phyloP scores from a whole-genome alignment of 2,329 filamentous ascomycete genomes.

The Nigrospora sphaerica region DNA sequence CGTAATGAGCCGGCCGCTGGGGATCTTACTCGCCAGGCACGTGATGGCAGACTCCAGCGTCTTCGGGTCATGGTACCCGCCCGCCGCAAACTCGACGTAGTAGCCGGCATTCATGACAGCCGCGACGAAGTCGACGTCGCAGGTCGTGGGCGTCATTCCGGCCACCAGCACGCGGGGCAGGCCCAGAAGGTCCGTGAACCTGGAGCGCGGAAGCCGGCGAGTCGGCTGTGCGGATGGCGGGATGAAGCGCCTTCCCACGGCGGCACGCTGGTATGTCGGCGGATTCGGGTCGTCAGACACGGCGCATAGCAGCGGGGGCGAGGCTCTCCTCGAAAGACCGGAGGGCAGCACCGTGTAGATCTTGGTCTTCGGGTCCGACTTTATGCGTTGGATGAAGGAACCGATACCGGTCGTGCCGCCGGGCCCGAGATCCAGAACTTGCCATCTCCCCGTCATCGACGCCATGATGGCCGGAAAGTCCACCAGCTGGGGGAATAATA shows the following conservation, averaged over 20 bases:
- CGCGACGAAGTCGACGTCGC: slow-evolving; percentile 84
- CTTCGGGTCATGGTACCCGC: slow-evolving; percentile 65
- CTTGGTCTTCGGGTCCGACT: too few species aligned
- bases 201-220: slow-evolving; percentile 71
- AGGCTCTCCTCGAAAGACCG: slow-evolving; percentile 60
- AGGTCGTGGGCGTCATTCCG: slow-evolving; percentile 88
- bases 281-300: too few species aligned
- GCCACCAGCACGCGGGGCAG: slow-evolving; percentile 77
- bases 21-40: slow-evolving; percentile 79
- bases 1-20: slow-evolving; percentile 77
- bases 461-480: too few species aligned
- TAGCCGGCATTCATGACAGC: slow-evolving; percentile 94
- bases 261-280: too few species aligned
- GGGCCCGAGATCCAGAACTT: slow-evolving; percentile 93
- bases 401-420: slow-evolving; percentile 74
- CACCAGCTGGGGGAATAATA: too few species aligned
- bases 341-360: slow-evolving; percentile 41
- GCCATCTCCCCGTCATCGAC: slow-evolving; percentile 52
- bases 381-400: too few species aligned
- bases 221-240: slow-evolving; percentile 11
- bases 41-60: slow-evolving; percentile 74
- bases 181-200: slow-evolving; percentile 44
- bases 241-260: slow-evolving; percentile 33
- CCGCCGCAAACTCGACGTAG: slow-evolving; percentile 82
- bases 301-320: slow-evolving; percentile 35